Evolutionary conservation across 768 basidiomycete genomes (phyloP).

Genomic region (Hypholoma fasciculare): DNA sequence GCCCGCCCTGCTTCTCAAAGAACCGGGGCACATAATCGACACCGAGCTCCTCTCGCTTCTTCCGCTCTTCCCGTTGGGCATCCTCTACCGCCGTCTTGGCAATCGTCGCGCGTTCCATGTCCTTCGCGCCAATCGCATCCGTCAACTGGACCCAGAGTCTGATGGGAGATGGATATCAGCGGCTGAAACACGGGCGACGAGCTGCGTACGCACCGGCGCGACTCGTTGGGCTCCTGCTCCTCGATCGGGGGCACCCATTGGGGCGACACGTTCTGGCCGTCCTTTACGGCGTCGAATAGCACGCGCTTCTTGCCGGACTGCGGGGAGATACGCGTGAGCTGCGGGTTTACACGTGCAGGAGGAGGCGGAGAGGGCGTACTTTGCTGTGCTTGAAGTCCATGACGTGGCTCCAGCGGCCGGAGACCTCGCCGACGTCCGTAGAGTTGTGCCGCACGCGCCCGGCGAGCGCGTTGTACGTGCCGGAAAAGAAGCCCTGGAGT

Average conservation of each 20-base stretch:
- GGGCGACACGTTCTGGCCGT: slow-evolving; percentile 71
- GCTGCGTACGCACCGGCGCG: slow-evolving; percentile 56
- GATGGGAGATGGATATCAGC: neutral
- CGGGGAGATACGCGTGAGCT: neutral
- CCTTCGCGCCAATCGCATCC: slow-evolving; percentile 77
- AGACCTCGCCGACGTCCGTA: slow-evolving; percentile 79
- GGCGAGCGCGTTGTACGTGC: slow-evolving; percentile 88
- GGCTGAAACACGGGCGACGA: neutral
- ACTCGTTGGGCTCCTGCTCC: slow-evolving; percentile 90
- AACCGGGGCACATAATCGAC: slow-evolving; percentile 72
- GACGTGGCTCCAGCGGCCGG: slow-evolving; percentile 86
- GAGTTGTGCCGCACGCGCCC: slow-evolving; percentile 73
- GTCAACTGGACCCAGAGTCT: slow-evolving; percentile 87
- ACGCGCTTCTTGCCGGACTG: slow-evolving; percentile 71
- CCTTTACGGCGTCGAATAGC: slow-evolving; percentile 81
- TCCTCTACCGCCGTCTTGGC: slow-evolving; percentile 93
- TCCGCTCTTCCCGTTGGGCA: slow-evolving; percentile 81
- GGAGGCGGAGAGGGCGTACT: slow-evolving; percentile 36
- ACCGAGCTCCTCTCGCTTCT: slow-evolving; percentile 72
- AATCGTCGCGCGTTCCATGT: slow-evolving; percentile 93
- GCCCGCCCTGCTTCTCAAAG: slow-evolving; percentile 75
- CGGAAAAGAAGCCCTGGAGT: slow-evolving; percentile 90
- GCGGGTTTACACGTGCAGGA: neutral
- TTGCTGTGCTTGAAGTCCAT: slow-evolving; percentile 82
- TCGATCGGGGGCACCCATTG: slow-evolving; percentile 86